Evolutionary conservation across 306 rosid species (phyloP).

Genomic region (Prunus dulcis): DNA sequence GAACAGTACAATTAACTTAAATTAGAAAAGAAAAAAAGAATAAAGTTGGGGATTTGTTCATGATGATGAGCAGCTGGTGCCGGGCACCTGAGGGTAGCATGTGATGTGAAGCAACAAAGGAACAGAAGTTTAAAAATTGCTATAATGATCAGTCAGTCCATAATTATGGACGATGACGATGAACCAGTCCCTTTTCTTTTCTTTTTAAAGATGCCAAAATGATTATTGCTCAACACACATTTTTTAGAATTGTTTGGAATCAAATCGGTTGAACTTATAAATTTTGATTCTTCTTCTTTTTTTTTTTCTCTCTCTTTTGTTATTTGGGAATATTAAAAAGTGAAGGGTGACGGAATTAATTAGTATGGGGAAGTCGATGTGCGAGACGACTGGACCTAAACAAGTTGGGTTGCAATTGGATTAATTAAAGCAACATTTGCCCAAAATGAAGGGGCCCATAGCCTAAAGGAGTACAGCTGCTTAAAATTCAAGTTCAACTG

Average conservation of each 20-base stretch:
- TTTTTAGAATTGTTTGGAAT: neutral
- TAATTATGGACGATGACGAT: neutral
- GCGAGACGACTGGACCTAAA: neutral
- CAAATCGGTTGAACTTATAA: neutral
- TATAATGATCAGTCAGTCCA: neutral
- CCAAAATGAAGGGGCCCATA: too few relatives aligned
- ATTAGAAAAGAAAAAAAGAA: neutral
- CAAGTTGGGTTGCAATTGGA: neutral
- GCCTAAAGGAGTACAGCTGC: too few relatives aligned
- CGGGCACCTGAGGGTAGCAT: conserved; percentile 13
- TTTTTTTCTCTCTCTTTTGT: neutral
- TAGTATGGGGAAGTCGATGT: neutral
- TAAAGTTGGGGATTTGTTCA: neutral
- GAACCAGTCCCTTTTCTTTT: neutral
- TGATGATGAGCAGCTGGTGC: neutral
- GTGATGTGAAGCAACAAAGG: neutral
- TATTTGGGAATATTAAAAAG: neutral
- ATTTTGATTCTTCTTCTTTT: neutral
- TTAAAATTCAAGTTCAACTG: too few relatives aligned
- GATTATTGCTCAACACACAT: neutral
- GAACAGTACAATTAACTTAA: neutral
- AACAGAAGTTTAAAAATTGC: neutral
- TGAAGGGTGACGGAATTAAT: neutral
- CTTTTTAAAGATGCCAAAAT: neutral
- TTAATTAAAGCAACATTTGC: neutral